phyloP scores from a whole-genome alignment of 257 asterid genomes.

The Solanum pinnatisectum region DNA sequence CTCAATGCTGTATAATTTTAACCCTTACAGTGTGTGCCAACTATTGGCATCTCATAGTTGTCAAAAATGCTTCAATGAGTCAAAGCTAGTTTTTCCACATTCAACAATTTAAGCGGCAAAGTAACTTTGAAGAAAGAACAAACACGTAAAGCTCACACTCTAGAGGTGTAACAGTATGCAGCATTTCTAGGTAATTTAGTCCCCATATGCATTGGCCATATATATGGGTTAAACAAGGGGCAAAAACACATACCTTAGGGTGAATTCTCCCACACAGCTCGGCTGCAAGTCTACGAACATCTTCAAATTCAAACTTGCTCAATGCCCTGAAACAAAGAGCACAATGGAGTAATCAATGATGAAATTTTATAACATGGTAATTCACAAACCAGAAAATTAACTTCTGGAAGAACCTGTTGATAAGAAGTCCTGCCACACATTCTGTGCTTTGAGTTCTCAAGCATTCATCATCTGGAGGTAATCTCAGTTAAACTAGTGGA shows the following conservation, averaged over 20 bases:
- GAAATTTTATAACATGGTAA: neutral
- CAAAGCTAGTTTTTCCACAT: neutral
- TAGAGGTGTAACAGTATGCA: neutral
- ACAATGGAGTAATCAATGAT: neutral
- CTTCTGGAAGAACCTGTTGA: constrained; percentile 42
- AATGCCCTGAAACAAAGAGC: constrained; percentile 45
- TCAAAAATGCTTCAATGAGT: neutral
- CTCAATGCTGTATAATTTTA: neutral
- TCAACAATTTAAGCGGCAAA: neutral
- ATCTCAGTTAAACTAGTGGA: neutral
- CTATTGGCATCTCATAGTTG: neutral
- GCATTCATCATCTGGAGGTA: constrained; percentile 31
- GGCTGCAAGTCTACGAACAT: constrained; percentile 88
- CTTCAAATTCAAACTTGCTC: constrained; percentile 66
- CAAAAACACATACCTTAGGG: constrained; percentile 44
- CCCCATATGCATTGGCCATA: neutral
- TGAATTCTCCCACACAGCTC: constrained; percentile 92
- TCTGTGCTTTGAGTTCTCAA: constrained; percentile 28
- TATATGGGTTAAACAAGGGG: neutral
- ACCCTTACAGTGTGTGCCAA: neutral
- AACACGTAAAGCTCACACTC: neutral
- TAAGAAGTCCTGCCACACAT: constrained; percentile 58
- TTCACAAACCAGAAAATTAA: neutral
- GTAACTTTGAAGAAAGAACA: neutral
- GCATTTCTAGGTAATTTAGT: neutral